phyloP scores from a whole-genome alignment of 768 basidiomycete genomes.

The Phlebiopsis gigantea region DNA sequence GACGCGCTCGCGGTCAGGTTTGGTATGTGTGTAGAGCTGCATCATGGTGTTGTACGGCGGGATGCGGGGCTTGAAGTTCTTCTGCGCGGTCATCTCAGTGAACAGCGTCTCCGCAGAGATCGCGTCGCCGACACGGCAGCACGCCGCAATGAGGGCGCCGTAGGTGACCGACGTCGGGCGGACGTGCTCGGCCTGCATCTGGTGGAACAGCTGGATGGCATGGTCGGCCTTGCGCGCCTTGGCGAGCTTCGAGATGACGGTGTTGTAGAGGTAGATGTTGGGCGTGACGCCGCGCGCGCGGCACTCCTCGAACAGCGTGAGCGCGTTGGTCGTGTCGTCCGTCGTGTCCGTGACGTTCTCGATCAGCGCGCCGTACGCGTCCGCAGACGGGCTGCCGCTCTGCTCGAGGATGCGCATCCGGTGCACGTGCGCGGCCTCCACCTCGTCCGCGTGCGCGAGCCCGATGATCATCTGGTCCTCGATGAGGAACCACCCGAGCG shows the following conservation, averaged over 20 bases:
- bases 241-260: slow-evolving; percentile 92
- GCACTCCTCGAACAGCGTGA: slow-evolving; percentile 79
- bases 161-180: slow-evolving; percentile 85
- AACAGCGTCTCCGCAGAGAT: slow-evolving; percentile 79
- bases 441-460: slow-evolving; percentile 72
- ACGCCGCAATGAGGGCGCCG: slow-evolving; percentile 90
- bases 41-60: slow-evolving; percentile 99
- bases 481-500: slow-evolving; percentile 63
- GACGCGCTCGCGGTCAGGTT: slow-evolving; percentile 75
- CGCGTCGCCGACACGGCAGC: slow-evolving; percentile 88
- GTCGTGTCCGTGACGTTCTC: slow-evolving; percentile 88
- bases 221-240: slow-evolving; percentile 92
- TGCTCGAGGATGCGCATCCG: slow-evolving; percentile 71
- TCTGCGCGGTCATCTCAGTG: slow-evolving; percentile 69
- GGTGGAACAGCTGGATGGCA: slow-evolving; percentile 81
- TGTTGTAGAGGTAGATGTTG: slow-evolving; percentile 92
- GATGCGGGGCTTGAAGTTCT: slow-evolving; percentile 79
- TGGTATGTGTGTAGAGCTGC: slow-evolving; percentile 90
- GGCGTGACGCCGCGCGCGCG: slow-evolving; percentile 62
- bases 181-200: slow-evolving; percentile 69
- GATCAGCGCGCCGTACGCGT: slow-evolving; percentile 91
- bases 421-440: slow-evolving; percentile 78
- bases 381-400: slow-evolving; percentile 74
- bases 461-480: slow-evolving; percentile 92
- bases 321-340: slow-evolving; percentile 86